Evolutionary conservation across 192 early-diverging fungal species (phyloP), one percentile per base, ranked within the genome.

Genomic region (Mortierella claussenii): DNA sequence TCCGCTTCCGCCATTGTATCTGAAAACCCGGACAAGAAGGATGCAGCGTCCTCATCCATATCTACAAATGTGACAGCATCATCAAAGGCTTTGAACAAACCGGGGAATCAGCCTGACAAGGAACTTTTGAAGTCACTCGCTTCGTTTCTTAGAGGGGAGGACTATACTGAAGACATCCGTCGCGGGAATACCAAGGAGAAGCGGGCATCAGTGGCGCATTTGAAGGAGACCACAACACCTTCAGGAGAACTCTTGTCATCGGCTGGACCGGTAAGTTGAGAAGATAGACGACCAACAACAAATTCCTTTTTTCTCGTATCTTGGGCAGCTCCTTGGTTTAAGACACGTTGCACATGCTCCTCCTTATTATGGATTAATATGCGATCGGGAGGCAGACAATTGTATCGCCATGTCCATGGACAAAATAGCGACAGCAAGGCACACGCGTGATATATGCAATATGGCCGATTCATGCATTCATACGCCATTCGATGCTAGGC

Each of bases 221-320:
- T 17, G 18, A 37, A 9, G 37, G 24, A 37, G 7, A 36, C 42
- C n/a, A 44, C 36, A n/a, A 43, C 26, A 2, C 15, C 24, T 18
- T 6, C 9, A 47, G 37, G 44, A 27, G 45, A 21, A 30, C 52
- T 49, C 54, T 47, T 27, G 13, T 33, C 33, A 6, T 60, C 67
- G 65, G 65, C 65, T 67, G 65, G 46, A 33, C 45, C 46, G 57
- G 67, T 69, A 69, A 51, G 67, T 30, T n/a, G n/a, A n/a, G n/a
- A n/a, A n/a, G n/a, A n/a, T n/a, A n/a, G n/a, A n/a, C n/a, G n/a
- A n/a, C n/a, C n/a, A n/a, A n/a, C n/a, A n/a, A n/a, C n/a, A n/a
- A n/a, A n/a, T n/a, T n/a, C n/a, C n/a, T n/a, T n/a, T n/a, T n/a
- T n/a, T n/a, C n/a, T n/a, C n/a, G n/a, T n/a, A n/a, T n/a, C n/a